Evolutionary conservation across 139 green algal species (phyloP).

Genomic region (Chlamydomonas schloesseri): DNA sequence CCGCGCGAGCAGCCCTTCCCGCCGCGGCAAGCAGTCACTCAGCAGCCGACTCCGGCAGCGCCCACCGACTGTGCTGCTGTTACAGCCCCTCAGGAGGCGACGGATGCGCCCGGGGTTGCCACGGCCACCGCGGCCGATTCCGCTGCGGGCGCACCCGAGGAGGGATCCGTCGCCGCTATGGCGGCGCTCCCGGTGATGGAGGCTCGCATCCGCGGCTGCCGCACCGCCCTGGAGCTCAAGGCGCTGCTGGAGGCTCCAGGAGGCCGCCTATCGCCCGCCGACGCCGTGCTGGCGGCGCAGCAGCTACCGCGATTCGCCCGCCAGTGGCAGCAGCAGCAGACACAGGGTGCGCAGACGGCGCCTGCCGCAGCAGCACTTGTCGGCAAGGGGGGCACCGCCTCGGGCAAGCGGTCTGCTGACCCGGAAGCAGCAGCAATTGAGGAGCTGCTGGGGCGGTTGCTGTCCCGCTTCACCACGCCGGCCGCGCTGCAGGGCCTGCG

Average conservation of each 20-base stretch:
- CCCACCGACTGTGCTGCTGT: background rate
- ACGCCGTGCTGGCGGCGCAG: conserved; percentile 19
- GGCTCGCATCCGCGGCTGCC: background rate
- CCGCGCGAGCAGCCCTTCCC: background rate
- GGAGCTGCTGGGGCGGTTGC: background rate
- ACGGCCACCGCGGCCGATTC: too few relatives aligned
- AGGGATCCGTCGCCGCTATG: too few relatives aligned
- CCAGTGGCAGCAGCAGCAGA: background rate
- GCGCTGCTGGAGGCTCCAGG: background rate
- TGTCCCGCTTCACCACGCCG: background rate
- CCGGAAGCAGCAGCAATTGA: background rate
- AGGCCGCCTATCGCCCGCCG: background rate
- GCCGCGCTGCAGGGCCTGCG: background rate
- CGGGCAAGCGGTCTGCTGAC: background rate
- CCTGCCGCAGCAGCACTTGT: background rate
- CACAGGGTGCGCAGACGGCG: background rate
- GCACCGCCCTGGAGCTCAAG: background rate
- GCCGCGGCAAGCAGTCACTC: background rate
- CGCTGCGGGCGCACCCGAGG: too few relatives aligned
- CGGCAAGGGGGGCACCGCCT: background rate
- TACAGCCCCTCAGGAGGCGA: too few relatives aligned
- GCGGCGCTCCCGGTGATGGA: background rate
- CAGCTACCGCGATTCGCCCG: conserved; percentile 26
- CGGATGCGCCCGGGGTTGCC: too few relatives aligned
- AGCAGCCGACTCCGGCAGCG: background rate